phyloP scores from a whole-genome alignment of 2,329 filamentous ascomycete species.

The Colletotrichum kahawae region DNA sequence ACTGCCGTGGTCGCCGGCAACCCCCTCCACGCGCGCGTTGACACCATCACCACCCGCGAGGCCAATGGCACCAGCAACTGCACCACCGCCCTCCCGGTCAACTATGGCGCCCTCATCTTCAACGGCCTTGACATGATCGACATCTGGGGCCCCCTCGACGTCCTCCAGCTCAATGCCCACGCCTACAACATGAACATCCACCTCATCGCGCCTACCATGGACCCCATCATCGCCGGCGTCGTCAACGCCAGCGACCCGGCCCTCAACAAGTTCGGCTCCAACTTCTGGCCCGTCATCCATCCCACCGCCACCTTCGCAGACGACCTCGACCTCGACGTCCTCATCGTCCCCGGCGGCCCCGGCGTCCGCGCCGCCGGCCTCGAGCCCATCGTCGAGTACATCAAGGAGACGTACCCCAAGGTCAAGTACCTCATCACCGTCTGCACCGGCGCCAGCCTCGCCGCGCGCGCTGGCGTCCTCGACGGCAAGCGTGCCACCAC shows the following conservation, averaged over 20 bases:
- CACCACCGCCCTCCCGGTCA: neutral
- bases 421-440: slow-evolving; percentile 66
- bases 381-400: slow-evolving; percentile 44
- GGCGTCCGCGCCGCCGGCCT: slow-evolving; percentile 47
- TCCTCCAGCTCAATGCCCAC: slow-evolving; percentile 23
- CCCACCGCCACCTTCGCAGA: slow-evolving; percentile 58
- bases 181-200: slow-evolving; percentile 38
- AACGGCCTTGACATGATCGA: slow-evolving; percentile 25
- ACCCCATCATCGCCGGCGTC: slow-evolving; percentile 42
- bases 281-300: slow-evolving; percentile 39
- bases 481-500: slow-evolving; percentile 67
- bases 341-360: slow-evolving; percentile 69
- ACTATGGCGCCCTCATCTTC: slow-evolving; percentile 25
- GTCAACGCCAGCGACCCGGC: slow-evolving; percentile 10
- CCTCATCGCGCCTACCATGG: slow-evolving; percentile 44
- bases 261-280: slow-evolving; percentile 38
- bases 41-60: neutral
- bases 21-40: neutral
- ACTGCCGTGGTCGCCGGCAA: neutral
- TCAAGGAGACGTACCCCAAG: slow-evolving; percentile 43
- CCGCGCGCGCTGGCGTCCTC: slow-evolving; percentile 63
- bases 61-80: neutral
- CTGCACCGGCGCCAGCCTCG: slow-evolving; percentile 67
- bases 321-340: slow-evolving; percentile 61
- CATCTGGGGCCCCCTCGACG: slow-evolving; percentile 25